A percentile compares a stretch with the other conserved stretches of the same genome.
Evolutionary conservation across 805 yeast genomes (phyloP).

Genomic region (Wickerhamiella siamensis): DNA sequence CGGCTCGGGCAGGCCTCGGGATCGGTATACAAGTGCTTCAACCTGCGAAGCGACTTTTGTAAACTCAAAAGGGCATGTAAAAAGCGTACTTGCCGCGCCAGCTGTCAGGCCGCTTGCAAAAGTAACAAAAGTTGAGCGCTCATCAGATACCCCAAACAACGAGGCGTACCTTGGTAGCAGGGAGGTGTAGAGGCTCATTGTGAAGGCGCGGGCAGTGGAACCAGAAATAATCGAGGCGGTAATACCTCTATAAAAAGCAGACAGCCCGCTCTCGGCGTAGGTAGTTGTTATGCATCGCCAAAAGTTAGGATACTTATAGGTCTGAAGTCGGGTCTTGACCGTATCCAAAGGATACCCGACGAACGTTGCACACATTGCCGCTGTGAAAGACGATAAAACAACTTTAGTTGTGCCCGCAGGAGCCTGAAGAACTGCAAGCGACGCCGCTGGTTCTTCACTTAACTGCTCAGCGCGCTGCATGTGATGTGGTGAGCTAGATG

Average conservation of each 20-base stretch:
- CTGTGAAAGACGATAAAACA: constrained; percentile 5
- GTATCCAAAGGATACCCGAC: constrained; percentile 80
- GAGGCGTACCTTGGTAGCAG: constrained; percentile 12
- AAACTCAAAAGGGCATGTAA: constrained; percentile 74
- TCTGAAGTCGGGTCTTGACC: constrained; percentile 76
- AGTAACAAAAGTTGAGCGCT: constrained; percentile 14
- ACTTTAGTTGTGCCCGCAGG: neutral
- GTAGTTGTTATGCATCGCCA: constrained; percentile 45
- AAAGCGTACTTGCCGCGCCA: constrained; percentile 38
- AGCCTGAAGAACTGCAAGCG: neutral
- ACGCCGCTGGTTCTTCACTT: neutral
- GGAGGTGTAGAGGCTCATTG: constrained; percentile 16
- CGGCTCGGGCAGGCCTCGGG: constrained; percentile 15
- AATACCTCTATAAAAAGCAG: constrained; percentile 64
- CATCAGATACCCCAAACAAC: constrained; percentile 10
- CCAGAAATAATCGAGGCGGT: constrained; percentile 59
- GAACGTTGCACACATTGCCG: constrained; percentile 18
- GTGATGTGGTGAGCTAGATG: neutral
- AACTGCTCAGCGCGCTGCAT: neutral
- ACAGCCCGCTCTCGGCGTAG: constrained; percentile 43
- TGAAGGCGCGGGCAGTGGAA: constrained; percentile 21
- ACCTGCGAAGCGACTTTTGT: constrained; percentile 72
- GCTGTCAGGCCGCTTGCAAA: constrained; percentile 45
- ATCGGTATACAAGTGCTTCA: constrained; percentile 29
- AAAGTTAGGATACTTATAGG: constrained; percentile 46